Percentiles rank a stretch among this genome's conserved stretches.
These are phyloP conservation scores for Avena sativa DNA, from an alignment of 176 grass and related monocot genomes.

Conservation along the genomic window DNA sequence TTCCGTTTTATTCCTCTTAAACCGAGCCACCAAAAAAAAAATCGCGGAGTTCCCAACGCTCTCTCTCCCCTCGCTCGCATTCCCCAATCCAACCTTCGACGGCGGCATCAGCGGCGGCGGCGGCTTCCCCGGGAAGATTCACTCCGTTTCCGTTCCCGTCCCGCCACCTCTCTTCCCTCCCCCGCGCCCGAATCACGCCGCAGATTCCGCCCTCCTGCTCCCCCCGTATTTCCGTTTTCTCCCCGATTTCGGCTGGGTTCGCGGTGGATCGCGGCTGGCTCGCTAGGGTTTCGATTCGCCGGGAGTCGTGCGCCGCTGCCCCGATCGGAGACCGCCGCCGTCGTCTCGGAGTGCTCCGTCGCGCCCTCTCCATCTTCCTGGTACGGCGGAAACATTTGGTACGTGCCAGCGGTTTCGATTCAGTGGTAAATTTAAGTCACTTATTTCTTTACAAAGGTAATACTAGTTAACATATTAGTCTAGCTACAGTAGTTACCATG, in stretches of 20 bases:
- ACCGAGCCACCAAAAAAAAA: not conserved
- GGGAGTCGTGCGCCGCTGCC: not conserved
- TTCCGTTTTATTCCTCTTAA: too few relatives aligned
- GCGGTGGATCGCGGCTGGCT: not conserved
- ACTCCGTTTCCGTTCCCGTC: not conserved
- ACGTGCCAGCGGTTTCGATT: not conserved
- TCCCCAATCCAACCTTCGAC: conserved; percentile 27
- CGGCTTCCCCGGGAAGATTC: not conserved
- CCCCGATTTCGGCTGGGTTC: not conserved
- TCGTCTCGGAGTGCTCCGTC: not conserved
- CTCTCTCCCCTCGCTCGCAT: not conserved
- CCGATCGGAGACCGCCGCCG: not conserved
- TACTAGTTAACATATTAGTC: too few relatives aligned
- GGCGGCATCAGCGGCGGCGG: not conserved
- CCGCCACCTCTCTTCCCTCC: not conserved
- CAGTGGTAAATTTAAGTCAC: too few relatives aligned
- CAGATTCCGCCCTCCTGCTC: not conserved
- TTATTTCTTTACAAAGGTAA: too few relatives aligned
- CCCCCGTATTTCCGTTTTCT: not conserved
- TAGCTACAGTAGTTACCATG: too few relatives aligned
- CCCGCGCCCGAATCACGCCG: not conserved
- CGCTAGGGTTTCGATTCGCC: not conserved
- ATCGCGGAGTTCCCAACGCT: conserved; percentile 49
- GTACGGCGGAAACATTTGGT: not conserved
- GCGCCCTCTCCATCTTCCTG: not conserved